Base-by-base conservation (phyloP, 1,284 basidiomycete species). In the Rhodofomes roseus region DNA sequence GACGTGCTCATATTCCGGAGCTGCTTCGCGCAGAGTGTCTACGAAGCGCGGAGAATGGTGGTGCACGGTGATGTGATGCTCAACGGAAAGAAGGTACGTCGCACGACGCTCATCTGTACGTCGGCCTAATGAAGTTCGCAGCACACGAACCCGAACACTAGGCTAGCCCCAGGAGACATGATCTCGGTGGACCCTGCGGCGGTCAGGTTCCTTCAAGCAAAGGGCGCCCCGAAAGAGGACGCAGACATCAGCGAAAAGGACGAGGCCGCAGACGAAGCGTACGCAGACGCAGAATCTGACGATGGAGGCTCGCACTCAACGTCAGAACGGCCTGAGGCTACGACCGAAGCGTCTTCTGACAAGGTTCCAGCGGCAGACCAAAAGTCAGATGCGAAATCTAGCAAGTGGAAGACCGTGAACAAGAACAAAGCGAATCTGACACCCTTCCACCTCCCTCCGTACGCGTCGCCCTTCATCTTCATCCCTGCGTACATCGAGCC, bases 401-500 rank as follows among this genome's bases (percentile, higher is more conserved):
- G 25, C 54, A 58, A 54, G 25, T 51, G 39, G 31, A 52, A 50
- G n/a, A 31, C 56, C 2, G 23, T 9, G 25, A 40, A n/a, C n/a
- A n/a, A 25, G 65, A 60, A 20, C 25, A 50, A 58, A 37, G 22
- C 57, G 7, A 57, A 61, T 12, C 72, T 85, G 43, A 92, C 89
- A 27, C 86, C 86, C n/a, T 98, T 98, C 82, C 78, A 84, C 67
- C 87, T 98, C 12, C 97, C 97, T 0, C 79, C 84, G 36, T 98
- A 89, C 69, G 93, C 95, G 9, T 85, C 93, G 0, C 94, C 97
- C 0, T 93, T 91, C 81, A 81, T 99, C 54, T 99, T 98, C 80
- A 84, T 99, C 65, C 97, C 97, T 0, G 90, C 96, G 0, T 98
- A 98, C 75, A 86, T 98, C 59, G 95, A 98, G 70, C 86, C 91